phyloP scores from a whole-genome alignment of 2,329 filamentous ascomycete genomes.

The Malbranchea cinnamomea region DNA sequence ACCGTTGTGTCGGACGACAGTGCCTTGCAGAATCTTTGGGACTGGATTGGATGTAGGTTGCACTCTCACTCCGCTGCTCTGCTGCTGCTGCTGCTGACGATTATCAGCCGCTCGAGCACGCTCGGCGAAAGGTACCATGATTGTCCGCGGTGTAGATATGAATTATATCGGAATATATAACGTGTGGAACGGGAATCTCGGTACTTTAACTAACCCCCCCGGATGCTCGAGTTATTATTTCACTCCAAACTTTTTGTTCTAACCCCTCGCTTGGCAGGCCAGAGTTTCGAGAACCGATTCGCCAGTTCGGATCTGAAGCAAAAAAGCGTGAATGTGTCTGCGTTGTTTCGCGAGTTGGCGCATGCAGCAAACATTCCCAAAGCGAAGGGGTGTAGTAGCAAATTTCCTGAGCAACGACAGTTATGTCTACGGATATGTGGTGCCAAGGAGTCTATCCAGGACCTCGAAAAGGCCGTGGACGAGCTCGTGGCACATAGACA shows the following conservation, averaged over 20 bases:
- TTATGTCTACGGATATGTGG: constrained; percentile 46
- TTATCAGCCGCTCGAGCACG: constrained; percentile 23
- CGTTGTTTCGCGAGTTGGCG: constrained; percentile 36
- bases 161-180: constrained; percentile 45
- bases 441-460: constrained; percentile 38
- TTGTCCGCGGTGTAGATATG: constrained; percentile 41
- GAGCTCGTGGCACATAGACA: constrained; percentile 38
- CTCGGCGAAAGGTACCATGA: constrained; percentile 37
- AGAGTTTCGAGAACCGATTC: constrained; percentile 19
- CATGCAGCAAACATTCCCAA: constrained; percentile 36
- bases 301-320: constrained; percentile 15
- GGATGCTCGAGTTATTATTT: constrained; percentile 8
- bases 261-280: constrained; percentile 14
- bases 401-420: constrained; percentile 41
- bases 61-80: too few relatives aligned
- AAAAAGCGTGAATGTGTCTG: constrained; percentile 16
- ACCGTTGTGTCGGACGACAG: constrained; percentile 40
- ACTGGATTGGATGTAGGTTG: constrained; percentile 36
- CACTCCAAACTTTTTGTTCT: constrained; percentile 2
- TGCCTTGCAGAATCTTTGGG: constrained; percentile 44
- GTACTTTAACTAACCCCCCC: too few relatives aligned
- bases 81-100: not conserved
- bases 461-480: constrained; percentile 35
- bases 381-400: constrained; percentile 36
- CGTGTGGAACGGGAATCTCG: constrained; percentile 44